Base-by-base conservation (phyloP, 2,329 filamentous ascomycete genomes). In the Cryphonectria japonica region DNA sequence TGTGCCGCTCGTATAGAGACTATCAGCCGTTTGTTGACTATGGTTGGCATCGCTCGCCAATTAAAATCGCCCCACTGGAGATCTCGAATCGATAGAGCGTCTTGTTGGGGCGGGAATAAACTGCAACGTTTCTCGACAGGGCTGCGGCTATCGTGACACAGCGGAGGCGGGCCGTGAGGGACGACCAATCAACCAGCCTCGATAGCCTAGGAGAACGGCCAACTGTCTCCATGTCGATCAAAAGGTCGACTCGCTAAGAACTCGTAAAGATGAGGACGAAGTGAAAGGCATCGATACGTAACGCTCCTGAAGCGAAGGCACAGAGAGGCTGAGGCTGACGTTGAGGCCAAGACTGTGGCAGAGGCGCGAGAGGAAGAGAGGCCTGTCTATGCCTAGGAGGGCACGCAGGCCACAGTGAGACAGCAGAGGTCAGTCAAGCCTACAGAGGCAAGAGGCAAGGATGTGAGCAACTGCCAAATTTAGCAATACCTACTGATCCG, bases 391-490 rank as follows among this genome's bases (percentile, higher is more conserved):
- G 19, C 43, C 19, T 2, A 19, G 19, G 39, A 41, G 39, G 39
- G 39, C 2, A 41, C 39, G 39, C 41, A 43, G 41, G 41, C 41
- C 7, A 26, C 50, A 22, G n/a, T 54, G 22, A 26, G 13, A 11
- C 52, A 7, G 5, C 13, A 32, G 54, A 34, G 52, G 4, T 14
- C n/a, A 57, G 52, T 57, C n/a, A n/a, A 19, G 46, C 16, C 43
- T 16, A 57, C 52, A 57, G 26, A 29, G 52, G 26, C 26, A 57
- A 7, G 52, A 16, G 52, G 9, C 26, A n/a, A n/a, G 52, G 52
- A 16, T 57, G n/a, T 57, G 52, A 32, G 54, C 54, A 59, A 14
- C 54, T 59, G 54, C 54, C 54, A 59, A 59, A 59, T 59, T 59
- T 59, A 59, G 54, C 54, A 57, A 14, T 57, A 16, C 29, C 26